Percentiles rank a stretch among this genome's conserved stretches.
Evolutionary conservation across 2,329 filamentous ascomycete species (phyloP).

Genomic region (Colletotrichum karsti): DNA sequence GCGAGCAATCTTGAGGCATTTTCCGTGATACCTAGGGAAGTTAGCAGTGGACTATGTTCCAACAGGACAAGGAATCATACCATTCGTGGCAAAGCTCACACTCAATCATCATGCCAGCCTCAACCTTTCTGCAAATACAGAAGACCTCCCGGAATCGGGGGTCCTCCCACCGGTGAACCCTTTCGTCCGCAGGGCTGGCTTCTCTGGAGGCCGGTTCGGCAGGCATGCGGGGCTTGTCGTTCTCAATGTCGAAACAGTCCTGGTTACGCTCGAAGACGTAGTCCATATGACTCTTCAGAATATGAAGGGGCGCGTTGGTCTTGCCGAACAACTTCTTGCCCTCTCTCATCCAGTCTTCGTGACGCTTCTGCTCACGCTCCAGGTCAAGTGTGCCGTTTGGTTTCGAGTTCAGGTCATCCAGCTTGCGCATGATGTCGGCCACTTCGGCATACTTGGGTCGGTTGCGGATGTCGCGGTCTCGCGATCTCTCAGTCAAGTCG

Average conservation of each 20-base stretch:
- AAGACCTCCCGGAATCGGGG: slow-evolving; percentile 82
- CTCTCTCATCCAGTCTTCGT: slow-evolving; percentile 99
- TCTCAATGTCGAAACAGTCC: slow-evolving; percentile 87
- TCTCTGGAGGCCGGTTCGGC: slow-evolving; percentile 93
- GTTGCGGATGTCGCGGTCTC: slow-evolving; percentile 76
- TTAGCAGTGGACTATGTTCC: slow-evolving; percentile 12
- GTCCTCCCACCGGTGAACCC: slow-evolving; percentile 66
- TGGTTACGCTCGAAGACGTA: slow-evolving; percentile 89
- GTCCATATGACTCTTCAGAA: slow-evolving; percentile 93
- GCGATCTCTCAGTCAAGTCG: slow-evolving; percentile 81
- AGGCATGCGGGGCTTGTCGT: slow-evolving; percentile 86
- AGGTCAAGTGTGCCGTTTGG: slow-evolving; percentile 90
- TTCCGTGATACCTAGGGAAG: slow-evolving; percentile 85
- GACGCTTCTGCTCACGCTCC: slow-evolving; percentile 91
- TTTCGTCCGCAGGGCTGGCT: slow-evolving; percentile 63
- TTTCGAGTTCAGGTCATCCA: slow-evolving; percentile 92
- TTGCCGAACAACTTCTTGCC: slow-evolving; percentile 99
- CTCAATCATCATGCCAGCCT: slow-evolving; percentile 99
- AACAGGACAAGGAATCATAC: slow-evolving; percentile 58
- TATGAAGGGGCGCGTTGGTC: slow-evolving; percentile 95
- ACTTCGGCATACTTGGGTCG: slow-evolving; percentile 90
- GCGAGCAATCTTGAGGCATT: slow-evolving; percentile 95
- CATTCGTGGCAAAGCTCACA: slow-evolving; percentile 98
- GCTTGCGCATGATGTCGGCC: slow-evolving; percentile 85
- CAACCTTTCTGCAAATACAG: slow-evolving; percentile 92